Conservation (phyloP, 2,329 filamentous ascomycete species). For the Talaromyces sp. region DNA sequence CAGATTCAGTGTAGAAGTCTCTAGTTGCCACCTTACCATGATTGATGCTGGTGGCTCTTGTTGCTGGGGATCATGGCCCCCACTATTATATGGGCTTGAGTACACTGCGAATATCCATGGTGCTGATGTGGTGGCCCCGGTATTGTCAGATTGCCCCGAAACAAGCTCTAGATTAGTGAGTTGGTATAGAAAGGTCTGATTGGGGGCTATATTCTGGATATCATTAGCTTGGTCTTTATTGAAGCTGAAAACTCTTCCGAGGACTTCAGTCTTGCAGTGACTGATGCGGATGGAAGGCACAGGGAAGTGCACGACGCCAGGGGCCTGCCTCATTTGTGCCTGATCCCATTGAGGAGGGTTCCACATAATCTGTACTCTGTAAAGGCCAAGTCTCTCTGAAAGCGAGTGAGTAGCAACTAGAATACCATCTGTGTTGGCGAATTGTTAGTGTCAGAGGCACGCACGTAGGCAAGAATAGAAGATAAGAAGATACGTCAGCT, state of each 20-base stretch:
- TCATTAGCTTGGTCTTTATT: conserved; percentile 22
- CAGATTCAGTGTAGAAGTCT: conserved; percentile 59
- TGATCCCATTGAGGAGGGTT: conserved; percentile 51
- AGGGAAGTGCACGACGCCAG: conserved; percentile 25
- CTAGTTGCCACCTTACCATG: conserved; percentile 76
- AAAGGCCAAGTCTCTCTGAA: conserved; percentile 67
- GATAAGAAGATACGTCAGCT: conserved; percentile 2
- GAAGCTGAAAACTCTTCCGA: conserved; percentile 27
- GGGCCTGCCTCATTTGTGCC: conserved; percentile 25
- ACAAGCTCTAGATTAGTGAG: conserved; percentile 73
- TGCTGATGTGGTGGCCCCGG: conserved; percentile 50
- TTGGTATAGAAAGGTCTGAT: conserved; percentile 45
- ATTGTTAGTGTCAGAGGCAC: background rate
- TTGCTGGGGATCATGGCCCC: conserved; percentile 51
- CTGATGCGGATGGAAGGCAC: conserved; percentile 34
- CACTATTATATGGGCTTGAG: conserved; percentile 53
- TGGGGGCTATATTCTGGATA: conserved; percentile 20
- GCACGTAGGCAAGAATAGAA: background rate
- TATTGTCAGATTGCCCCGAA: conserved; percentile 57
- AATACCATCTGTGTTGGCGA: conserved; percentile 25
- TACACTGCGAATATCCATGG: conserved; percentile 69
- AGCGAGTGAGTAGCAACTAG: conserved; percentile 42
- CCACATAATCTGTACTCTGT: conserved; percentile 72
- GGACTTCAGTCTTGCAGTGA: conserved; percentile 35
- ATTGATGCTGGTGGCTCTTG: conserved; percentile 63